A percentile compares a stretch with the other conserved stretches of the same genome.
Evolutionary conservation across 805 yeast species (phyloP).

Genomic region (Schizosaccharomyces pombe): ASM294v3 CU329670.1:1817501-1818000

Average conservation of each 20-base stretch:
- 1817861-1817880: background rate
- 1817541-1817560: slow-evolving; percentile 48
- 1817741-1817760: slow-evolving; percentile 65
- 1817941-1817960: no score
- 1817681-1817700: slow-evolving; percentile 73
- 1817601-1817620: slow-evolving; percentile 47
- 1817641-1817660: slow-evolving; percentile 46
- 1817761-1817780: slow-evolving; percentile 77
- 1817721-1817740: slow-evolving; percentile 70
- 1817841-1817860: background rate
- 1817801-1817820: slow-evolving; percentile 45
- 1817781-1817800: slow-evolving; percentile 50
- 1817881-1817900: background rate
- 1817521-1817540: slow-evolving; percentile 41
- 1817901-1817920: background rate
- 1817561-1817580: slow-evolving; percentile 42
- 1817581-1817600: slow-evolving; percentile 91
- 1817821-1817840: slow-evolving; percentile 8
- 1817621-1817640: background rate
- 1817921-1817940: background rate
- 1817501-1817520: slow-evolving; percentile 28
- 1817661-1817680: slow-evolving; percentile 69
- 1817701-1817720: slow-evolving; percentile 90
- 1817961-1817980: no score
- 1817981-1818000: slow-evolving; percentile 5